Base-by-base conservation (phyloP, 106 monocot species). In the Platanthera zijinensis region DNA sequence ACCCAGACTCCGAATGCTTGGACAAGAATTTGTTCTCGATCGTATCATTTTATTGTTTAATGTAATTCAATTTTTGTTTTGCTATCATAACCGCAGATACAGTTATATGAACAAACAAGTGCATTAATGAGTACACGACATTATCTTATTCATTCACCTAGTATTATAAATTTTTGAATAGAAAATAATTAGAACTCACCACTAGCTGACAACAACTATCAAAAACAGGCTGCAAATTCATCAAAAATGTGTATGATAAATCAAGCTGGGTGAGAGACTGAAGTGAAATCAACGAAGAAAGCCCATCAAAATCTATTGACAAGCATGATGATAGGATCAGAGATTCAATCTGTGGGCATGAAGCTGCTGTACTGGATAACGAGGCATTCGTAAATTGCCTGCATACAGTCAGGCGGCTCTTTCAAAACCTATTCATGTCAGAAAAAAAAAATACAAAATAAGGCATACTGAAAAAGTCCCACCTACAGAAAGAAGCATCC, bases 221-320 rank as follows among this genome's bases (percentile, higher is more conserved):
- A 84, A 99, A 92, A 80, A 99, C 88, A 71, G 99, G 99, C 77
- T 88, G 86, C 73, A 99, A 88, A 71, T 92, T 85, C 17, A 80
- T 80, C 81, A 99, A 81, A 81, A 94, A 94, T 46, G 99, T 99
- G 84, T 99, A 99, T 68, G 99, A 99, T 69, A 99, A 78, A 90
- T 99, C 99, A 66, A 99, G 88, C 28, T 86, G 74, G n/a, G 83
- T 86, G 73, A 99, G 80, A 50, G 52, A 54, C 47, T 50, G 83
- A 72, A 99, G 99, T 77, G 85, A 77, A 48, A 78, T 73, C 76
- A 99, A 84, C 32, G 99, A 99, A 77, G 85, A 92, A 30, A 99
- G 84, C 21, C 94, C 99, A 71, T 83, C 82, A 52, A 57, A 66
- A 5, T 88, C 99, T 68, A 99, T 75, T 25, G 92, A 84, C 67